phyloP scores from a whole-genome alignment of 2,329 filamentous ascomycete species.

The Triangularia verruculosa region DNA sequence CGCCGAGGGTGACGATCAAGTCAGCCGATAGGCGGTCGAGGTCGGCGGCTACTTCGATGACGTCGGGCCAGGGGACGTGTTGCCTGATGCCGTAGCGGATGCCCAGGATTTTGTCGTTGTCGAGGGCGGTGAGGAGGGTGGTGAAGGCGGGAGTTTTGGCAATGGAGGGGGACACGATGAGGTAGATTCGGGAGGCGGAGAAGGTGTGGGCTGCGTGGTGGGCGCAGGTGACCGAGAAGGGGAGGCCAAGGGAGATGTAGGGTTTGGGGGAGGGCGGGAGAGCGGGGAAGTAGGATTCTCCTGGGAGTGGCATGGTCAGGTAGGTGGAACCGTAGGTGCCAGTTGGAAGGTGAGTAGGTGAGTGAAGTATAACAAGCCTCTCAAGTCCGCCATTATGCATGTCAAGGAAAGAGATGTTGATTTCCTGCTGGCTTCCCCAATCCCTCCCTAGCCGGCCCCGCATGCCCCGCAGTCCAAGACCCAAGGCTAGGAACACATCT shows the following conservation, averaged over 20 bases:
- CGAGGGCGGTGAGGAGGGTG: constrained; percentile 40
- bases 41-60: constrained; percentile 46
- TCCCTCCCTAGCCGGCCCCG: neutral
- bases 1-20: constrained; percentile 53
- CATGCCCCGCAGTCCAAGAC: neutral
- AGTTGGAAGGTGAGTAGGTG: no score
- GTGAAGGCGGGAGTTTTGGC: constrained; percentile 45
- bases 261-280: constrained; percentile 29
- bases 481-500: neutral
- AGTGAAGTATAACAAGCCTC: no score
- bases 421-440: neutral
- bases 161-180: constrained; percentile 43
- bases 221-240: constrained; percentile 43
- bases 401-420: neutral
- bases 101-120: constrained; percentile 40
- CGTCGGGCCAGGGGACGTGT: constrained; percentile 53
- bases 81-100: constrained; percentile 49
- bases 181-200: constrained; percentile 44
- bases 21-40: constrained; percentile 40
- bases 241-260: constrained; percentile 45
- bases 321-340: no score
- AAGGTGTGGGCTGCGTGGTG: constrained; percentile 46
- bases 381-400: neutral
- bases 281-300: constrained; percentile 14
- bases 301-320: constrained; percentile 6